phyloP scores from a whole-genome alignment of 139 green algal genomes.

The Chlamydomonas schloesseri region DNA sequence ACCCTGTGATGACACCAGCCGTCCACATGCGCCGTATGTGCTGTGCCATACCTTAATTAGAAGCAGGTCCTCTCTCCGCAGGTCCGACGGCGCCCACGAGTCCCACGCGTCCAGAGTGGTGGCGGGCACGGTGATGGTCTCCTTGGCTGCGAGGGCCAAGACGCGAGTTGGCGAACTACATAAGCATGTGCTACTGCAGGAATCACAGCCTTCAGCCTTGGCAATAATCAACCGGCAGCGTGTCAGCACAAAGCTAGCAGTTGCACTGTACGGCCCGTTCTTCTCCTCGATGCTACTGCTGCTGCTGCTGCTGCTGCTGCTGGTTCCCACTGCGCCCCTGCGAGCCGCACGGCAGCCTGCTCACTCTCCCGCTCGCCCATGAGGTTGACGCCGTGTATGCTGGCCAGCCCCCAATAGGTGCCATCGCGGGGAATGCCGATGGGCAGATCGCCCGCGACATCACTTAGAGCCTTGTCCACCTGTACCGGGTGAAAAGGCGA shows the following conservation, averaged over 20 bases:
- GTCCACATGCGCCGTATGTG: no score
- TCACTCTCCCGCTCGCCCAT: conserved; percentile 30
- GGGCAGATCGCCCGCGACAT: not conserved
- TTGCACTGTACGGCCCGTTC: not conserved
- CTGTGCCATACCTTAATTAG: conserved; percentile 50
- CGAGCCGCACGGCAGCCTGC: no score
- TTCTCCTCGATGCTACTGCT: not conserved
- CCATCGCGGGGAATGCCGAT: conserved; percentile 54
- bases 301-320: not conserved
- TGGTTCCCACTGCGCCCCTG: no score
- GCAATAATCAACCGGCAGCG: no score
- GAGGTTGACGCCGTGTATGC: conserved; percentile 46
- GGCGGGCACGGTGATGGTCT: not conserved
- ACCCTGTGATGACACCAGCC: no score
- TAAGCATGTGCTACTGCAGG: no score
- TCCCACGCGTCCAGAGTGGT: conserved; percentile 37
- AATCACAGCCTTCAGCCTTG: no score
- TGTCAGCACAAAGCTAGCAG: no score
- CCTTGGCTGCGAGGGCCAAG: not conserved
- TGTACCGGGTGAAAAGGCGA: no score
- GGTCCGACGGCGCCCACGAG: conserved; percentile 7
- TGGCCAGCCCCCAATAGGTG: conserved; percentile 61
- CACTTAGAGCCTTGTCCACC: not conserved
- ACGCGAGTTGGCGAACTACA: no score
- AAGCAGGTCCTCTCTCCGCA: not conserved